phyloP scores from a whole-genome alignment of 2,329 filamentous ascomycete genomes.

The Fusarium keratoplasticum region DNA sequence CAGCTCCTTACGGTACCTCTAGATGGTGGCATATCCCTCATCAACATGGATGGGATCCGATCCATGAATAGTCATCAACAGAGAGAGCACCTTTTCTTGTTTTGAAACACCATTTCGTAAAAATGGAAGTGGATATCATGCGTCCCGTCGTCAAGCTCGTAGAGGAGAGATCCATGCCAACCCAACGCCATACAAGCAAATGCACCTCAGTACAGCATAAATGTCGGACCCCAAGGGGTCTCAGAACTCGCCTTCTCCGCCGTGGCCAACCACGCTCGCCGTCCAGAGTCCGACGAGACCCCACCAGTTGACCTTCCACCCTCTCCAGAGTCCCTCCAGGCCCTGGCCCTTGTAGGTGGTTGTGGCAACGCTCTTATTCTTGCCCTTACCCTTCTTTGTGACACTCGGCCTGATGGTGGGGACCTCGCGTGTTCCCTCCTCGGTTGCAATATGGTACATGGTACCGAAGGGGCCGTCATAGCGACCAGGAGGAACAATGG shows the following conservation, averaged over 20 bases:
- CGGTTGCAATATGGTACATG: conserved; percentile 85
- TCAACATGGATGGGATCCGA: conserved; percentile 4
- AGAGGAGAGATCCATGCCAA: conserved; percentile 50
- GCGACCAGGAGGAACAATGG: conserved; percentile 81
- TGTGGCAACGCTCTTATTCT: conserved; percentile 46
- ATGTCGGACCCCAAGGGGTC: conserved; percentile 21
- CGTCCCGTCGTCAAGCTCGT: conserved; percentile 54
- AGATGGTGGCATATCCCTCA: conserved; percentile 16
- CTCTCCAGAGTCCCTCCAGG: conserved; percentile 75
- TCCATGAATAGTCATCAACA: conserved; percentile 39
- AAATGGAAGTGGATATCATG: conserved; percentile 55
- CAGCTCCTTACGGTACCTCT: conserved; percentile 26
- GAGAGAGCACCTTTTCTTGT: conserved; percentile 20
- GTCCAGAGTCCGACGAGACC: conserved; percentile 80
- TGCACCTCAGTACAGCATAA: conserved; percentile 40
- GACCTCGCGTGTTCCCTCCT: conserved; percentile 77
- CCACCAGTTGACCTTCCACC: conserved; percentile 84
- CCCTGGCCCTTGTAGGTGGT: conserved; percentile 72
- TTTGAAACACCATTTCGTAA: conserved; percentile 35
- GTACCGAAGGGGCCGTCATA: conserved; percentile 92
- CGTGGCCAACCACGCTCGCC: conserved; percentile 71
- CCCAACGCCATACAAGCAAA: conserved; percentile 51
- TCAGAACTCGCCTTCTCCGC: conserved; percentile 71
- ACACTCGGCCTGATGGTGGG: conserved; percentile 47
- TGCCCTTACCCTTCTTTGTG: conserved; percentile 48